phyloP scores from a whole-genome alignment of 2,329 filamentous ascomycete species.

The Aschersonia sp. region DNA sequence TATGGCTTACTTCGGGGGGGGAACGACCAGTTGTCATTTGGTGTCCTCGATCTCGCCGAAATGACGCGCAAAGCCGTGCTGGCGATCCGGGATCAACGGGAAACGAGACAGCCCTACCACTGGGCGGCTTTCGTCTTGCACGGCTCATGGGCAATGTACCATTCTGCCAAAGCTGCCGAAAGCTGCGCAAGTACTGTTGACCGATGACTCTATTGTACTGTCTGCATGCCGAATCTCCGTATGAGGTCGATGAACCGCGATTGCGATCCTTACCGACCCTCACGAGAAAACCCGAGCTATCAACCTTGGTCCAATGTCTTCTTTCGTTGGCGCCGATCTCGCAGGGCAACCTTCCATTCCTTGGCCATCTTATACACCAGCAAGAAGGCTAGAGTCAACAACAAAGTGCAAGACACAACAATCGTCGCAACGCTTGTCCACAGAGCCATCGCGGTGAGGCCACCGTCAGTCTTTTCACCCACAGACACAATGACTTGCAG shows the following conservation, averaged over 20 bases:
- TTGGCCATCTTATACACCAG: neutral
- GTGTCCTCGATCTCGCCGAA: neutral
- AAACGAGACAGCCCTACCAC: neutral
- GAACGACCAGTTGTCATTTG: neutral
- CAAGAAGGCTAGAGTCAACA: neutral
- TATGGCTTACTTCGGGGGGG: neutral
- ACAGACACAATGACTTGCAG: slow-evolving; percentile 4
- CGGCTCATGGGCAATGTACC: slow-evolving; percentile 1
- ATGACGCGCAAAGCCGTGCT: neutral
- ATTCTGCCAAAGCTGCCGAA: neutral
- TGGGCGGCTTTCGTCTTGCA: slow-evolving; percentile 1
- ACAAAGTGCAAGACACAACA: neutral
- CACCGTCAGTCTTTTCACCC: neutral
- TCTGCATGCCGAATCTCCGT: too few species aligned
- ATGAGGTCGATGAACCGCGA: too few species aligned
- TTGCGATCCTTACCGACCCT: neutral
- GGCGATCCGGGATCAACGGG: neutral
- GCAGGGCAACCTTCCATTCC: neutral
- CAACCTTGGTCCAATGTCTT: neutral
- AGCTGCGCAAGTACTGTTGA: neutral
- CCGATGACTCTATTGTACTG: neutral
- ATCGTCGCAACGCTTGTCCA: neutral
- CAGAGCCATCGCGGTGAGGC: neutral
- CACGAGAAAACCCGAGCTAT: neutral
- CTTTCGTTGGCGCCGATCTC: neutral